Evolutionary conservation across 805 yeast species (phyloP).

Genomic region (Cyberlindnera mississippiensis): DNA sequence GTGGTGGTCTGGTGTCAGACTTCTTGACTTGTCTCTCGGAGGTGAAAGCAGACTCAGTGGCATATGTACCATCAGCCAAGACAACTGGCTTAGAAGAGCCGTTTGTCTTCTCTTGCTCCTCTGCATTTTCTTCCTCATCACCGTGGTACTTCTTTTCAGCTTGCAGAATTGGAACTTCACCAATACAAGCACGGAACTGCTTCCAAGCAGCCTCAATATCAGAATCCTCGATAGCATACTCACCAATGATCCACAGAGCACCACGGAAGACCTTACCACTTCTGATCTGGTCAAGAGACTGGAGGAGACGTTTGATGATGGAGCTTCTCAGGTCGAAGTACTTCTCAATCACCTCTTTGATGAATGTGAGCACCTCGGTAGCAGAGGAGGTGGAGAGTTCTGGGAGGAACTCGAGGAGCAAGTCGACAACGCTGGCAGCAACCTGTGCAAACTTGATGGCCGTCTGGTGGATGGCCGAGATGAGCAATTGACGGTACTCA

Average conservation of each 20-base stretch:
- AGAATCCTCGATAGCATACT: constrained; percentile 67
- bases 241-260: constrained; percentile 95
- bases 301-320: constrained; percentile 60
- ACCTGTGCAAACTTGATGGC: constrained; percentile 88
- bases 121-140: constrained; percentile 32
- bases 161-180: constrained; percentile 86
- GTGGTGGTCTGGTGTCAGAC: constrained; percentile 54
- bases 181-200: constrained; percentile 74
- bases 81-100: constrained; percentile 68
- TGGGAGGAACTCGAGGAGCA: constrained; percentile 79
- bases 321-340: constrained; percentile 73
- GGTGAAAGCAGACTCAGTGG: constrained; percentile 83
- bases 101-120: constrained; percentile 26
- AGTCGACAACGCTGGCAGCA: constrained; percentile 85
- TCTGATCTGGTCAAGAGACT: constrained; percentile 60
- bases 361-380: constrained; percentile 82
- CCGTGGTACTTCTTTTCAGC: constrained; percentile 52
- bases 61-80: constrained; percentile 98
- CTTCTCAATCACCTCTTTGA: constrained; percentile 90
- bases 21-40: constrained; percentile 37
- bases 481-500: constrained; percentile 85
- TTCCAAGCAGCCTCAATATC: constrained; percentile 85
- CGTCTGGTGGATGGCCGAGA: constrained; percentile 82
- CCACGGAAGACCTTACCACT: constrained; percentile 92
- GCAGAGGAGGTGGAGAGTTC: constrained; percentile 86